Conservation (phyloP, 495 filamentous ascomycete genomes). For the Penicillium waksmanii region DNA sequence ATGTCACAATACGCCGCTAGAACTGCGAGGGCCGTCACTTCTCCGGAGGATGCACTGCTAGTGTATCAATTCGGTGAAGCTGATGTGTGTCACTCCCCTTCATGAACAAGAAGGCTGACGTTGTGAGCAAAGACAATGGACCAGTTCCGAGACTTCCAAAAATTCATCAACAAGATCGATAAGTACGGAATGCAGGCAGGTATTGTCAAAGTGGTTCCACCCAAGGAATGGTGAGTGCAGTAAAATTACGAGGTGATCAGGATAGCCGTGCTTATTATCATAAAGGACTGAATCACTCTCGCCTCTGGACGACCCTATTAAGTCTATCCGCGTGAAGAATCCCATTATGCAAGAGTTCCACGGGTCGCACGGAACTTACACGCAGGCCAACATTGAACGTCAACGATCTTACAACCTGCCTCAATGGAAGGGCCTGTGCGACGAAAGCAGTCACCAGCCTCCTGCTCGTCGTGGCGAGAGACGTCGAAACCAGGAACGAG, state of each 20-base stretch:
- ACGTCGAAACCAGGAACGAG: slow-evolving; percentile 71
- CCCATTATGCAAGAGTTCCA: slow-evolving; percentile 98
- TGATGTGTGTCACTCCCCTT: neutral
- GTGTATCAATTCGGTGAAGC: neutral
- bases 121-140: slow-evolving; percentile 67
- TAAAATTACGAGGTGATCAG: neutral
- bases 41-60: neutral
- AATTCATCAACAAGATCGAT: slow-evolving; percentile 85
- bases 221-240: slow-evolving; percentile 80
- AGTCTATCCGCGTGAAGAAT: slow-evolving; percentile 90
- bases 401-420: slow-evolving; percentile 94
- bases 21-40: neutral
- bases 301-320: slow-evolving; percentile 79
- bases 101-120: slow-evolving; percentile 20
- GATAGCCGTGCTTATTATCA: slow-evolving; percentile 19
- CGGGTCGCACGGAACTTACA: slow-evolving; percentile 89
- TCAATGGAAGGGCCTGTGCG: slow-evolving; percentile 89
- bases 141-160: slow-evolving; percentile 89
- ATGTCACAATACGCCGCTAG: slow-evolving; percentile 36
- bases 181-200: slow-evolving; percentile 96
- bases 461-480: slow-evolving; percentile 92
- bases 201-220: slow-evolving; percentile 94
- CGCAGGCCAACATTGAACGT: slow-evolving; percentile 94
- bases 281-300: slow-evolving; percentile 72
- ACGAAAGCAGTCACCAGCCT: slow-evolving; percentile 93